phyloP scores from a whole-genome alignment of 2,329 filamentous ascomycete genomes.

The Arthroderma uncinatum region DNA sequence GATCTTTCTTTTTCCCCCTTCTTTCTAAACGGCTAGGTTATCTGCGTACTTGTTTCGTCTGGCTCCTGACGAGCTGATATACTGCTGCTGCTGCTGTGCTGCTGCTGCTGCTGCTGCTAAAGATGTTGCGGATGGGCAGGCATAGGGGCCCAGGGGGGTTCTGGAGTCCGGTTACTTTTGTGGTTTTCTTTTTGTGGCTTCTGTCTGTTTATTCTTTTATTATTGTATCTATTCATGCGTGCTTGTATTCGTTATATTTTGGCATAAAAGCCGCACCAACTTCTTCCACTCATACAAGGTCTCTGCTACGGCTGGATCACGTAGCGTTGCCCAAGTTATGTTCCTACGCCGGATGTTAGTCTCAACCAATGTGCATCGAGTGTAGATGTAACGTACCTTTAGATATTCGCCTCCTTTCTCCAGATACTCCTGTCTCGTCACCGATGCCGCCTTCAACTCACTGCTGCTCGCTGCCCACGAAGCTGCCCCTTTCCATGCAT shows the following conservation, averaged over 20 bases:
- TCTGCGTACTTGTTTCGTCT: neutral
- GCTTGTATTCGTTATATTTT: neutral
- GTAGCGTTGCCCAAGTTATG: constrained; percentile 2
- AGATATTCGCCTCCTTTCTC: constrained; percentile 93
- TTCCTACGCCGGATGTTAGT: neutral
- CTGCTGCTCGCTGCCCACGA: constrained; percentile 57
- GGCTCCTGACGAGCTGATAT: neutral
- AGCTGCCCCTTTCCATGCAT: constrained; percentile 90
- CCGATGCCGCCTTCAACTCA: constrained; percentile 52
- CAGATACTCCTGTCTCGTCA: constrained; percentile 70
- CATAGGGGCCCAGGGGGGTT: neutral
- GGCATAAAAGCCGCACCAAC: neutral
- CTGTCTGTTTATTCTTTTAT: neutral
- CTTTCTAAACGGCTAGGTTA: neutral
- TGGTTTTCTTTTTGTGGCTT: neutral
- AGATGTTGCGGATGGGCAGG: neutral
- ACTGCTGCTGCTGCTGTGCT: neutral
- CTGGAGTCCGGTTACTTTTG: neutral
- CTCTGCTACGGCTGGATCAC: neutral
- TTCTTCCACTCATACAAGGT: neutral
- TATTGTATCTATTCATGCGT: neutral
- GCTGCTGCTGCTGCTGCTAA: neutral
- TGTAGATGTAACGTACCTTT: constrained; percentile 58
- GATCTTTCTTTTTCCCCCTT: neutral
- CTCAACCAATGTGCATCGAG: too few relatives aligned